These are phyloP conservation scores for Suillus sp. DNA, from an alignment of 768 basidiomycete species.

Conservation along the genomic window DNA sequence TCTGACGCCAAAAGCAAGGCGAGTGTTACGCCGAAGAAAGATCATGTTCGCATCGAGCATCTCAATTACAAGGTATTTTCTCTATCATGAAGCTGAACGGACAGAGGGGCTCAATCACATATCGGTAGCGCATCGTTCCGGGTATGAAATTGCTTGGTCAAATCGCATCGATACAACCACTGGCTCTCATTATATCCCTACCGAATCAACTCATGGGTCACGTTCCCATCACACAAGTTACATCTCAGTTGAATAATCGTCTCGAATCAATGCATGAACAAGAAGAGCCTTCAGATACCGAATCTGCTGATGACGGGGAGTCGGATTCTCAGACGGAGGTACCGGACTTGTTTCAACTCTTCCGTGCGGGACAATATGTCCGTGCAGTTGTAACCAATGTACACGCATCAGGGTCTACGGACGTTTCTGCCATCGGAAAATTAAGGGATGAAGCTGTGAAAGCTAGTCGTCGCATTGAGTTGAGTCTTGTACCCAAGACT, in stretches of 20 bases:
- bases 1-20: conserved; percentile 40
- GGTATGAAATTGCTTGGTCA: conserved; percentile 92
- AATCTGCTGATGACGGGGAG: conserved; percentile 50
- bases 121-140: conserved; percentile 63
- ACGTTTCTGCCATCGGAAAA: conserved; percentile 56
- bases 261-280: conserved; percentile 66
- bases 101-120: conserved; percentile 9
- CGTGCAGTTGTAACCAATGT: conserved; percentile 73
- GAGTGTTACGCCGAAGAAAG: conserved; percentile 45
- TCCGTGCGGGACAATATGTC: conserved; percentile 83
- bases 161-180: conserved; percentile 81
- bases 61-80: conserved; percentile 84
- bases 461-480: conserved; percentile 77
- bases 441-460: conserved; percentile 67
- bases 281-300: conserved; percentile 48
- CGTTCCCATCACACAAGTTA: conserved; percentile 92
- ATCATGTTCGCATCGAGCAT: conserved; percentile 79
- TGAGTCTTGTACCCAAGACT: conserved; percentile 79
- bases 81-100: not conserved
- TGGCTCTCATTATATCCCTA: conserved; percentile 90
- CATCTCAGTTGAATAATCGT: conserved; percentile 69
- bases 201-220: conserved; percentile 94
- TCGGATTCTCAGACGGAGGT: conserved; percentile 35
- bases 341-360: conserved; percentile 77
- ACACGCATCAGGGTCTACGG: conserved; percentile 66